Evolutionary conservation across 2,329 filamentous ascomycete genomes (phyloP).

Genomic region (Talaromyces verruculosus): DNA sequence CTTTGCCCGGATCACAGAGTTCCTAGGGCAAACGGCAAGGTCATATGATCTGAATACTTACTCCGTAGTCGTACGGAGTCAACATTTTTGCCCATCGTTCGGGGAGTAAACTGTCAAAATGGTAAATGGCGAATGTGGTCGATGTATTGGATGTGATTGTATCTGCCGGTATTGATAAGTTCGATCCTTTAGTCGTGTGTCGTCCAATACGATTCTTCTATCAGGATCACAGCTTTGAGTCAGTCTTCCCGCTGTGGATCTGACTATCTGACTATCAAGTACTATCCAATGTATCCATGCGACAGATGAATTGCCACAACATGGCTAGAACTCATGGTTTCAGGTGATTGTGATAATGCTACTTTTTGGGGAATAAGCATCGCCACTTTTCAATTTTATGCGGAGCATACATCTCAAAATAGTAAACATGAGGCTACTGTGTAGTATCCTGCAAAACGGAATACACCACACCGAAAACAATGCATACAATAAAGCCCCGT

Average conservation of each 20-base stretch:
- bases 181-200: neutral
- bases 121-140: neutral
- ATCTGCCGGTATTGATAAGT: neutral
- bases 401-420: neutral
- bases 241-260: slow-evolving; percentile 3
- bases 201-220: slow-evolving; percentile 3
- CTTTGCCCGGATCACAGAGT: slow-evolving; percentile 8
- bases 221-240: neutral
- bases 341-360: neutral
- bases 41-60: slow-evolving; percentile 1
- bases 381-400: neutral
- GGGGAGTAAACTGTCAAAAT: neutral
- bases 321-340: neutral
- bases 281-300: neutral
- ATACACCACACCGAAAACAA: slow-evolving; percentile 3
- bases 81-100: neutral
- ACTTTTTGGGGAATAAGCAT: neutral
- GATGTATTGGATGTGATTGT: slow-evolving; percentile 8
- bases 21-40: slow-evolving; percentile 2
- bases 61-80: neutral
- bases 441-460: slow-evolving; percentile 2
- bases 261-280: no score
- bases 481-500: slow-evolving; percentile 5
- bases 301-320: neutral
- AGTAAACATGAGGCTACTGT: neutral